Conservation (phyloP, 163 green algal genomes). For the Trebouxia gelatinosa region DNA sequence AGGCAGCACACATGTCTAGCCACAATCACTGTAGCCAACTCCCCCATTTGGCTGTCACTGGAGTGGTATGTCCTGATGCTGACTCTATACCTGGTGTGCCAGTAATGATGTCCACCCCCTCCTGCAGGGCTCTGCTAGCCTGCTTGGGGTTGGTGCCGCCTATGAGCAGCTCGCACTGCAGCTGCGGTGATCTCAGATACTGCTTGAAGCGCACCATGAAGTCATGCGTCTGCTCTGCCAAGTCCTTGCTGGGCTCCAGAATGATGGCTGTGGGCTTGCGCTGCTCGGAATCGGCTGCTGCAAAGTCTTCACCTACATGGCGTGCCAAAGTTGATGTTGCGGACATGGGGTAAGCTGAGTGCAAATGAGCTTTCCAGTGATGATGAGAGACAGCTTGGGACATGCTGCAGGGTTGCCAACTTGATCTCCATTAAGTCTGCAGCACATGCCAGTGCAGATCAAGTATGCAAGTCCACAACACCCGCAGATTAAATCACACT, state of each 20-base stretch:
- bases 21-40: no score
- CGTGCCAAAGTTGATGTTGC: no score
- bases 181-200: conserved; percentile 39
- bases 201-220: conserved; percentile 44
- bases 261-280: conserved; percentile 70
- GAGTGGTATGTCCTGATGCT: no score
- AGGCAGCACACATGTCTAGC: no score
- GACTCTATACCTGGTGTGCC: conserved; percentile 65
- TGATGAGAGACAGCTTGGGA: no score
- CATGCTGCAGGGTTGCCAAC: no score
- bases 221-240: conserved; percentile 70
- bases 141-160: conserved; percentile 57
- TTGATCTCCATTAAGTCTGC: no score
- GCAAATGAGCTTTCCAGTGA: no score
- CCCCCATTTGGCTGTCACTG: no score
- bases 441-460: no score
- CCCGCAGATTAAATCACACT: no score
- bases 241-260: conserved; percentile 69
- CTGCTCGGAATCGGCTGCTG: conserved; percentile 18
- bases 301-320: conserved; percentile 25
- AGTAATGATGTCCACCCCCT: conserved; percentile 74
- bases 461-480: no score
- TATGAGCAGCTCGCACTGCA: conserved; percentile 65
- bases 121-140: conserved; percentile 49
- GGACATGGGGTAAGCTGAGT: neutral